Percentiles rank a stretch among this genome's conserved stretches.
Conservation (phyloP, 495 filamentous ascomycete genomes). For the Xylaria scruposa region DNA sequence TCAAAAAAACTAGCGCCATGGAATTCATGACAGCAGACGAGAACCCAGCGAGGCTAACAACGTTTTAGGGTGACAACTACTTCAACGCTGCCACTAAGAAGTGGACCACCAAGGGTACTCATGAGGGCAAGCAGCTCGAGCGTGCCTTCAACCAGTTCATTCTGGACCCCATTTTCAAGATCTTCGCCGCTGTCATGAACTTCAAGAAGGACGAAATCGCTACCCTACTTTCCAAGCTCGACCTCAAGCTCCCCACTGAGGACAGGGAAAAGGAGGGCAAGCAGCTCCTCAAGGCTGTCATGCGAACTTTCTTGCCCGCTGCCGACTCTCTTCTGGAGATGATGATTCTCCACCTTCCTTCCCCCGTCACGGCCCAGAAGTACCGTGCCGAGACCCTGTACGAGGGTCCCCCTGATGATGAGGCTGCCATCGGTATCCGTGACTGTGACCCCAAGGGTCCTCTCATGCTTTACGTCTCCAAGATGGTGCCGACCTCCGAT, state of each 20-base stretch:
- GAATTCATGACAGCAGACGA: background rate
- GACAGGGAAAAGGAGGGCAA: conserved; percentile 97
- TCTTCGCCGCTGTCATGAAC: conserved; percentile 95
- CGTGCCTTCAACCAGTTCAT: conserved; percentile 99
- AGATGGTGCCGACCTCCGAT: conserved; percentile 99
- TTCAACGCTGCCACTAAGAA: conserved; percentile 99
- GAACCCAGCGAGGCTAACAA: conserved; percentile 23
- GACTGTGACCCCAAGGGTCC: conserved; percentile 97
- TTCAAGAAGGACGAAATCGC: conserved; percentile 95
- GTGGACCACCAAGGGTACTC: conserved; percentile 85
- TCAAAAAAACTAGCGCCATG: background rate
- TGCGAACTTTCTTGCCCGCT: conserved; percentile 97
- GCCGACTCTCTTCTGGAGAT: conserved; percentile 99
- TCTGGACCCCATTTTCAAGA: conserved; percentile 98
- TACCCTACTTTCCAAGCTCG: conserved; percentile 85
- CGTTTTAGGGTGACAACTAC: conserved; percentile 89
- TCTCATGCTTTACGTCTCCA: conserved; percentile 99
- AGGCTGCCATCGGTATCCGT: conserved; percentile 91
- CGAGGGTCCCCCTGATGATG: conserved; percentile 94
- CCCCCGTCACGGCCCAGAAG: conserved; percentile 92
- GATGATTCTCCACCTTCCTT: conserved; percentile 99
- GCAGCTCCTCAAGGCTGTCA: conserved; percentile 93
- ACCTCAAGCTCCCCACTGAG: conserved; percentile 83
- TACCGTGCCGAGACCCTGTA: conserved; percentile 99
- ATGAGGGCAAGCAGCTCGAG: conserved; percentile 88